phyloP scores from a whole-genome alignment of 768 basidiomycete genomes.

The Pulveroboletus ravenelii region DNA sequence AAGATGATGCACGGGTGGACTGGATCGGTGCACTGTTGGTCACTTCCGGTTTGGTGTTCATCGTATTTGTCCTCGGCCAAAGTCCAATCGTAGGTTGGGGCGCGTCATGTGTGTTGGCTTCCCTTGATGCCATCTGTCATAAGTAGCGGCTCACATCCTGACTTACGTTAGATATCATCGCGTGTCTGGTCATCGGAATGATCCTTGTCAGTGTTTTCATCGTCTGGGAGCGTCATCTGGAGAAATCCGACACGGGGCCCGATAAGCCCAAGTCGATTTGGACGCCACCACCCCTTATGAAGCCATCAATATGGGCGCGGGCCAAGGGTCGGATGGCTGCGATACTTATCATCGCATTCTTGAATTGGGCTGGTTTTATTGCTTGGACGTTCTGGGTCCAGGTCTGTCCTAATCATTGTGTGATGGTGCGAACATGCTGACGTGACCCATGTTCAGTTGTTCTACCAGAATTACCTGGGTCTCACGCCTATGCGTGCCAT shows the following conservation, averaged over 20 bases:
- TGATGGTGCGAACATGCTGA: neutral
- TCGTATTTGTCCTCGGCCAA: conserved; percentile 71
- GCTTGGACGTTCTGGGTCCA: conserved; percentile 51
- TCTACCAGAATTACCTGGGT: conserved; percentile 61
- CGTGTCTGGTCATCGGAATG: conserved; percentile 58
- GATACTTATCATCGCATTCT: conserved; percentile 58
- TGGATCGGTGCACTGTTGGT: conserved; percentile 71
- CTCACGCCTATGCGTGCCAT: conserved; percentile 58
- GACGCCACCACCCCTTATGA: conserved; percentile 62
- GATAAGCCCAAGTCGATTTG: conserved; percentile 23
- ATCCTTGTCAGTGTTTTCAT: conserved; percentile 53
- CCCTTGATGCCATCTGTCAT: neutral
- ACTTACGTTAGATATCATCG: conserved; percentile 57
- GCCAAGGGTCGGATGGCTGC: conserved; percentile 58
- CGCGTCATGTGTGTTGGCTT: conserved; percentile 40
- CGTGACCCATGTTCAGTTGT: conserved; percentile 40
- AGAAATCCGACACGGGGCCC: conserved; percentile 24
- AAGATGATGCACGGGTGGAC: conserved; percentile 52
- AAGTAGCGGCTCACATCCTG: conserved; percentile 20
- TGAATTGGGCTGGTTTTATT: conserved; percentile 57
- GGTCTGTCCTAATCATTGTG: conserved; percentile 18
- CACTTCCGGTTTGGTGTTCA: conserved; percentile 61
- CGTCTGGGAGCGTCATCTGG: conserved; percentile 62
- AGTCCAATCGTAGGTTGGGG: conserved; percentile 63
- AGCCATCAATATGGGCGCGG: conserved; percentile 57